phyloP scores from a whole-genome alignment of 306 rosid species.

The Lithocarpus polystachyus region DNA sequence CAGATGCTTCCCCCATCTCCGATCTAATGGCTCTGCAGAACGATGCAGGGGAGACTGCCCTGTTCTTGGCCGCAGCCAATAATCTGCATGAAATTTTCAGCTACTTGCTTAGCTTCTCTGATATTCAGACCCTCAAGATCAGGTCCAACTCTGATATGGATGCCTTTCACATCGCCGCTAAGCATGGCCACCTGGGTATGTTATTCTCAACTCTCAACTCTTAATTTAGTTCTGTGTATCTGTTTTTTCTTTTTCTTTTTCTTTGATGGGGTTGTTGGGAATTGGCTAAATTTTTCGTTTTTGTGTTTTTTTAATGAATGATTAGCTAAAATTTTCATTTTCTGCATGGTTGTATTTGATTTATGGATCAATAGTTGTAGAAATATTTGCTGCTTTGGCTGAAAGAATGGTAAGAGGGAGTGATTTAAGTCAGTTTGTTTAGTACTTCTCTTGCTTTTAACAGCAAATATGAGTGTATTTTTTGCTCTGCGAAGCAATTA shows the following conservation, averaged over 20 bases:
- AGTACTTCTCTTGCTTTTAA: neutral
- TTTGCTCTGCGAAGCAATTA: neutral
- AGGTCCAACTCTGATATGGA: slow-evolving; percentile 85
- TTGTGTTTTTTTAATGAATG: neutral
- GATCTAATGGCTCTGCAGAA: slow-evolving; percentile 77
- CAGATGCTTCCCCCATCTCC: slow-evolving; percentile 44
- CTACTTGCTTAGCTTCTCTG: slow-evolving; percentile 55
- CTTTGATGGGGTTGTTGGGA: neutral
- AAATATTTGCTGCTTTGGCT: neutral
- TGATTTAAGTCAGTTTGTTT: neutral
- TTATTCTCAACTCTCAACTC: no score
- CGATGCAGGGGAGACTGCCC: slow-evolving; percentile 72
- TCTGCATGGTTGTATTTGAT: neutral
- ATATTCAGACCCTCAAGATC: slow-evolving; percentile 55
- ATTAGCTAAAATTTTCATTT: neutral
- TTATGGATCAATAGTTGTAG: neutral
- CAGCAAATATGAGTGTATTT: neutral
- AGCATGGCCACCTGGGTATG: slow-evolving; percentile 78
- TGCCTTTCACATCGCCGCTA: slow-evolving; percentile 84
- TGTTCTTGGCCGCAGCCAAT: slow-evolving; percentile 68
- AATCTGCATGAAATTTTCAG: slow-evolving; percentile 56
- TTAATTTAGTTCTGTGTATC: neutral
- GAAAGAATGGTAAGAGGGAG: neutral
- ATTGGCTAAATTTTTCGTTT: neutral
- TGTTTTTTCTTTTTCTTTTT: neutral